Conservation (phyloP, 495 filamentous ascomycete genomes). For the Aspergillus campestris region DNA sequence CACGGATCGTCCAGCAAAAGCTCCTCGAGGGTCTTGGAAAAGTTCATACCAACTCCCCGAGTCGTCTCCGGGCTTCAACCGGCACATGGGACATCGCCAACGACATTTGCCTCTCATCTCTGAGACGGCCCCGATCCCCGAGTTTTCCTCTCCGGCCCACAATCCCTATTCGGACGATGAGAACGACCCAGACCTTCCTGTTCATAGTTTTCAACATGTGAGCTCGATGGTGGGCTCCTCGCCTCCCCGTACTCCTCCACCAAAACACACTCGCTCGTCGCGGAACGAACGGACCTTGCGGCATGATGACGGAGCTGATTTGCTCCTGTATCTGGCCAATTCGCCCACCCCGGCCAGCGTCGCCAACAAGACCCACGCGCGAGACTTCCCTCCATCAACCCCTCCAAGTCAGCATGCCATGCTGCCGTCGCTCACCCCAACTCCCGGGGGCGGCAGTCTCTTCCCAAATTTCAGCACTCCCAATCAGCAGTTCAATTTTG, state of each 20-base stretch:
- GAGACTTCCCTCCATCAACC: conserved; percentile 68
- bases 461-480: conserved; percentile 52
- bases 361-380: conserved; percentile 25
- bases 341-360: conserved; percentile 76
- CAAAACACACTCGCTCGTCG: conserved; percentile 47
- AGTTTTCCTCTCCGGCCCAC: conserved; percentile 52
- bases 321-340: conserved; percentile 84
- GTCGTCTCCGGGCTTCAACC: conserved; percentile 62
- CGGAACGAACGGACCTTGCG: conserved; percentile 35
- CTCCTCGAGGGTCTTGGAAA: conserved; percentile 61
- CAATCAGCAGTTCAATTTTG: conserved; percentile 77
- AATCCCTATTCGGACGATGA: conserved; percentile 66
- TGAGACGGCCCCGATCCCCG: conserved; percentile 57
- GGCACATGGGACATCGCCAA: conserved; percentile 29
- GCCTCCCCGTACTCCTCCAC: conserved; percentile 72
- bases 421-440: conserved; percentile 59
- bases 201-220: conserved; percentile 60
- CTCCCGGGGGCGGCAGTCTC: conserved; percentile 57
- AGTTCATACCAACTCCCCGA: conserved; percentile 62
- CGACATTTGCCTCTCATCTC: conserved; percentile 63
- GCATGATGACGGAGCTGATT: conserved; percentile 80
- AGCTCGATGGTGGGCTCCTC: conserved; percentile 57
- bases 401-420: conserved; percentile 73
- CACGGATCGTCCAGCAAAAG: conserved; percentile 46
- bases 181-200: conserved; percentile 59